phyloP scores from a whole-genome alignment of 371 early-diverging fungal species.

The Saksenaea vasiformis region DNA sequence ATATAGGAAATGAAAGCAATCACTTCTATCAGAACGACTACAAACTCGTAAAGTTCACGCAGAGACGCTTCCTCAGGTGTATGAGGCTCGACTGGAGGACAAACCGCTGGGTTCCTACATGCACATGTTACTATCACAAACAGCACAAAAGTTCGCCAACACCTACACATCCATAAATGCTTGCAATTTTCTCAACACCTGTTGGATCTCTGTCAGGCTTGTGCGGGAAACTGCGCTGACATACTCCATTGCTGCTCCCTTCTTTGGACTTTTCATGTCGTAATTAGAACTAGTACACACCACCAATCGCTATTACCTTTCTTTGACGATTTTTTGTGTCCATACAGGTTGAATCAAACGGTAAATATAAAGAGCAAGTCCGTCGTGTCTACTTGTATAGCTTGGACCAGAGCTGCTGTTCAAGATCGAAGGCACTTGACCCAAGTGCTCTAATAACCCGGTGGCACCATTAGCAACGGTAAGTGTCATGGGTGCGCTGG shows the following conservation, averaged over 20 bases:
- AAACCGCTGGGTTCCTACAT: constrained; percentile 13
- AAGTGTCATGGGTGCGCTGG: constrained; percentile 9
- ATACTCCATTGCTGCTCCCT: not conserved
- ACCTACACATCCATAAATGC: constrained; percentile 27
- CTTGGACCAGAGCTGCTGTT: not conserved
- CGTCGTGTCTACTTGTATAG: constrained; percentile 70
- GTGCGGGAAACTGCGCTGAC: constrained; percentile 11
- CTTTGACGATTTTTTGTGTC: constrained; percentile 56
- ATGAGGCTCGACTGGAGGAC: constrained; percentile 19
- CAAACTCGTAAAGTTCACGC: constrained; percentile 57
- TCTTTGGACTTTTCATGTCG: not conserved
- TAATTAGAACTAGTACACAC: not conserved
- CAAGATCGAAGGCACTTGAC: constrained; percentile 20
- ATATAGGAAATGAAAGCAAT: constrained; percentile 74
- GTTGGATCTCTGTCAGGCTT: constrained; percentile 15
- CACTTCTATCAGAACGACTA: constrained; percentile 63
- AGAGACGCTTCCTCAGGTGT: constrained; percentile 46
- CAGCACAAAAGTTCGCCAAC: not conserved
- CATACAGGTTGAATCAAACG: constrained; percentile 75
- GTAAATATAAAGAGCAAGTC: constrained; percentile 74
- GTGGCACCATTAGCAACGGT: constrained; percentile 18
- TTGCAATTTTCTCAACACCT: constrained; percentile 21
- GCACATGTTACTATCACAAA: not conserved
- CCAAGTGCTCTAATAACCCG: constrained; percentile 22
- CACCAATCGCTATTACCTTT: constrained; percentile 10